Conservation (phyloP, 139 green algal species). For the Edaphochlamys debaryana region DNA sequence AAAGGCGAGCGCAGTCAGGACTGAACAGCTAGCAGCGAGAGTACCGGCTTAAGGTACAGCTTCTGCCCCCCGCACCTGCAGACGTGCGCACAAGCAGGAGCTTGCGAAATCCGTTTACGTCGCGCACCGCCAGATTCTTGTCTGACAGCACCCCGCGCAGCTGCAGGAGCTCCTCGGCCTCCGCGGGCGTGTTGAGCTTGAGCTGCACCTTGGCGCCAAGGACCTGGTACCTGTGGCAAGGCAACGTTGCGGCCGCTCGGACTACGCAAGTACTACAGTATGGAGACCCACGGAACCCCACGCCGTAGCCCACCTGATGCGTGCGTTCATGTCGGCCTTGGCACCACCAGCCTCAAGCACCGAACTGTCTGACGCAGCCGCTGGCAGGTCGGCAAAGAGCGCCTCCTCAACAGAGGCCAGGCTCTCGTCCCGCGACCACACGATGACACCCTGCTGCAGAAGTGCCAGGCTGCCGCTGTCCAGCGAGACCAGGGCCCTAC, state of each 20-base stretch:
- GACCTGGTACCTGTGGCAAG: conserved; percentile 45
- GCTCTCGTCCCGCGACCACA: conserved; percentile 82
- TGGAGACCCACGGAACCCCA: no score
- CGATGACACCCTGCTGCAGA: conserved; percentile 53
- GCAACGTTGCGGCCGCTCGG: no score
- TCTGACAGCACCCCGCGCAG: conserved; percentile 46
- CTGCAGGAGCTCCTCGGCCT: conserved; percentile 39
- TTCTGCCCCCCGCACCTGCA: no score
- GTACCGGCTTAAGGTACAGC: no score
- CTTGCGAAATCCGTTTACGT: conserved; percentile 85
- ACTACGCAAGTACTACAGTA: no score
- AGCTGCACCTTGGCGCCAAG: conserved; percentile 60
- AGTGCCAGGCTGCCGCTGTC: conserved; percentile 61
- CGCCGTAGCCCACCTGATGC: conserved; percentile 25
- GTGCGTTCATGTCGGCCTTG: conserved; percentile 12
- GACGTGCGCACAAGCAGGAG: conserved; percentile 71
- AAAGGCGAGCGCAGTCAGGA: no score
- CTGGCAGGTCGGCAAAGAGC: conserved; percentile 82
- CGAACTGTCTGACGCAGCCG: not conserved
- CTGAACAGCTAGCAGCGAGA: no score
- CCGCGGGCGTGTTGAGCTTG: conserved; percentile 39
- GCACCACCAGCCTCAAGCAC: not conserved
- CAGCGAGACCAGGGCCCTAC: conserved; percentile 62
- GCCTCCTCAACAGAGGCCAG: conserved; percentile 57
- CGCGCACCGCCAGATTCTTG: conserved; percentile 60